Percentiles rank a stretch among this genome's conserved stretches.
Evolutionary conservation across 2,329 filamentous ascomycete genomes (phyloP).

Genomic region (Penicillium sp.): DNA sequence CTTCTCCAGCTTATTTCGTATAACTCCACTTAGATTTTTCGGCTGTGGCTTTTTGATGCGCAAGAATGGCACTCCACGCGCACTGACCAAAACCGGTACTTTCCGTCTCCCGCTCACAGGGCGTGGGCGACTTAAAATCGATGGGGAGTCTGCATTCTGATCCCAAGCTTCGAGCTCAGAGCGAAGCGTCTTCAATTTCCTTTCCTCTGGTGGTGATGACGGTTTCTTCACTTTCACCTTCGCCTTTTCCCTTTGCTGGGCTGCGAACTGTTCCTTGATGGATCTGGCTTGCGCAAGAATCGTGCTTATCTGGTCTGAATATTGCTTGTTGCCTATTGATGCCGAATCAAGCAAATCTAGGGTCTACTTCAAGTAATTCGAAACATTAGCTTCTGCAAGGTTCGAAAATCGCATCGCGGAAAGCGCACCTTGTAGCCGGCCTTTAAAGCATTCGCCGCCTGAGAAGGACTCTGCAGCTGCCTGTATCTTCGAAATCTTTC

Average conservation of each 20-base stretch:
- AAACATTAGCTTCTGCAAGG: slow-evolving; percentile 3
- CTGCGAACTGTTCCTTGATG: slow-evolving; percentile 22
- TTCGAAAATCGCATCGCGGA: neutral
- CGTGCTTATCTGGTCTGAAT: slow-evolving; percentile 23
- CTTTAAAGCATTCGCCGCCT: slow-evolving; percentile 38
- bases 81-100: slow-evolving; percentile 43
- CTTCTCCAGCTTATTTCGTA: slow-evolving; percentile 36
- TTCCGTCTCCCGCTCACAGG: slow-evolving; percentile 38
- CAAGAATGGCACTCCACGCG: slow-evolving; percentile 43
- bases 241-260: slow-evolving; percentile 19
- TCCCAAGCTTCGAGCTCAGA: slow-evolving; percentile 29
- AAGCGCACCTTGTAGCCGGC: slow-evolving; percentile 42
- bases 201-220: slow-evolving; percentile 20
- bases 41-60: slow-evolving; percentile 48
- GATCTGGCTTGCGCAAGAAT: slow-evolving; percentile 28
- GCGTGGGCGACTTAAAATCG: slow-evolving; percentile 38
- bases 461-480: slow-evolving; percentile 38
- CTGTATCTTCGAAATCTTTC: slow-evolving; percentile 41
- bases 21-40: slow-evolving; percentile 36
- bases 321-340: slow-evolving; percentile 26
- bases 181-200: slow-evolving; percentile 25
- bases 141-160: slow-evolving; percentile 33
- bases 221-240: slow-evolving; percentile 19
- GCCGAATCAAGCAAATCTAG: slow-evolving; percentile 39
- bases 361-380: slow-evolving; percentile 25